Evolutionary conservation across 2,329 filamentous ascomycete genomes (phyloP), one percentile per base, ranked within the genome.

Genomic region (Arthrobotrys megalospora): DNA sequence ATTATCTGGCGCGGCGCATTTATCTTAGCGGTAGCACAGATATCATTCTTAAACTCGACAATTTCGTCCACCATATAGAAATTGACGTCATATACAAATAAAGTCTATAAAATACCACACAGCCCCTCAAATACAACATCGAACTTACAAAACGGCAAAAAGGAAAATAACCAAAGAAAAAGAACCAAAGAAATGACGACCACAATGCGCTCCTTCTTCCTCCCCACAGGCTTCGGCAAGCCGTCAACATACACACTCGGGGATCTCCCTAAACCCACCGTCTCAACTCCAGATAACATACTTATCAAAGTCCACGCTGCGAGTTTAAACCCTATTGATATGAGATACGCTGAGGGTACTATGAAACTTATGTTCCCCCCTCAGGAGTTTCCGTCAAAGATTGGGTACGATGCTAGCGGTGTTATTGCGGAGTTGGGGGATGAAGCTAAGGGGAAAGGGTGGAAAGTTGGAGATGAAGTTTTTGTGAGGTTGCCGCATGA

Each of bases 291-390:
- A 14, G 78, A 72, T 10, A 81, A 83, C 32, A 80, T 83, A 10
- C 58, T 85, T 14, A 84, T 87, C 45, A 84, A 82, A 58, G 85
- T 87, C 7, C 82, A 85, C 66, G 85, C 86, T 2, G 85, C 85
- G 0, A 84, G 84, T 53, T 82, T 87, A 47, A 87, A 87, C 75
- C 85, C 86, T 0, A 82, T 87, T 2, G 86, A 87, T 81, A 83
- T 86, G 3, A 85, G 85, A 76, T 84, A 83, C 64, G 86, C 85
- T 0, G 81, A 81, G 14, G 85, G 85, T 0, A 76, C 82, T 0
- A 70, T 85, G 43, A 85, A 85, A 58, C 12, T 82, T 10, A 82
- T 82, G 6, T 10, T 84, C 2, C 55, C 21, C 2, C 12, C 55
- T 7, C 24, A 64, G 58, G 84, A 84, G 11, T 86, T 86, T 52